Evolutionary conservation across 2,329 filamentous ascomycete genomes (phyloP).

Genomic region (Cladosporium sp.): DNA sequence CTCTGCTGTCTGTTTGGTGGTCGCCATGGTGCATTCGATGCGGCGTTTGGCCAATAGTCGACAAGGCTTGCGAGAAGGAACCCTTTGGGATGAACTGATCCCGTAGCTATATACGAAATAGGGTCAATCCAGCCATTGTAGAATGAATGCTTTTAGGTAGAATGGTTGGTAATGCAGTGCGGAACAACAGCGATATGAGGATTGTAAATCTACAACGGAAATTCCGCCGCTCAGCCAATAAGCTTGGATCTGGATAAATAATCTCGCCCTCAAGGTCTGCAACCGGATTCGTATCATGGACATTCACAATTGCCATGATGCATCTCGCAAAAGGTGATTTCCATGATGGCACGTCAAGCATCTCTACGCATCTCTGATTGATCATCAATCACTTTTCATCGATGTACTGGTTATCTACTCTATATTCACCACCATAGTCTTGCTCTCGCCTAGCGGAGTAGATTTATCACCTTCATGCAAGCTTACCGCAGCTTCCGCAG

Average conservation of each 20-base stretch:
- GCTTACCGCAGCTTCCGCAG: neutral
- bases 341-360: no score
- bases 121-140: neutral
- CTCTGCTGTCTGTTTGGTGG: neutral
- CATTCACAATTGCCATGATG: no score
- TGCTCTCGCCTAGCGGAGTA: neutral
- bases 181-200: neutral
- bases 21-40: neutral
- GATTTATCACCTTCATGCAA: neutral
- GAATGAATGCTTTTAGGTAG: neutral
- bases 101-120: no score
- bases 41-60: no score
- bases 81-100: no score
- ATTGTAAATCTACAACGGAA: neutral
- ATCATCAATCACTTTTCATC: neutral
- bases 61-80: no score
- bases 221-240: neutral
- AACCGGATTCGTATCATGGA: no score
- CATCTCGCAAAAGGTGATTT: no score
- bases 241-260: neutral
- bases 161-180: neutral
- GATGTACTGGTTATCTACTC: neutral
- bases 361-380: neutral
- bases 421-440: neutral
- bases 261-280: no score